A percentile compares a stretch with the other conserved stretches of the same genome.
These are phyloP conservation scores for Xylaria sp. DNA, from an alignment of 2,329 filamentous ascomycete genomes.

Conservation along the genomic window DNA sequence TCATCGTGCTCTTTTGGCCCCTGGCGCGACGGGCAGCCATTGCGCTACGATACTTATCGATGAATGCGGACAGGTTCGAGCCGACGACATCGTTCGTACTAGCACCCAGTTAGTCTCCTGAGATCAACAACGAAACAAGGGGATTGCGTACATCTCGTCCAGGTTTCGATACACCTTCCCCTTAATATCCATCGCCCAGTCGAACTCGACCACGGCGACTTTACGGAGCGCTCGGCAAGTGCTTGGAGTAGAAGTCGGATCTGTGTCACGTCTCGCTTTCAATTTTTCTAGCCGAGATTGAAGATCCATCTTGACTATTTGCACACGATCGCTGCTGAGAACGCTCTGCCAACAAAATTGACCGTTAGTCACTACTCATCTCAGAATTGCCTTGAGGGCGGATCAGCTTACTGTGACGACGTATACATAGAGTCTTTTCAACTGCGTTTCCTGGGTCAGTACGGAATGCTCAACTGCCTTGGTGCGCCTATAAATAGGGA, in stretches of 20 bases:
- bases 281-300: not conserved
- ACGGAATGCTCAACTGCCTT: not conserved
- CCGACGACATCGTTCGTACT: not conserved
- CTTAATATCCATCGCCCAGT: not conserved
- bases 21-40: not conserved
- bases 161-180: not conserved
- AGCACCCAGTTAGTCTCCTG: not conserved
- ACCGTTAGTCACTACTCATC: not conserved
- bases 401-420: not conserved
- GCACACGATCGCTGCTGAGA: not conserved
- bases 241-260: not conserved
- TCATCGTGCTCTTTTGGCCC: not conserved
- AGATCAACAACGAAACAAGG: not conserved
- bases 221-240: not conserved
- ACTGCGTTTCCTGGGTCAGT: not conserved
- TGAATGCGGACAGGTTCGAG: not conserved
- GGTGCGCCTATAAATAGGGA: not conserved
- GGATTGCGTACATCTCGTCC: not conserved
- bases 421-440: not conserved
- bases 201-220: not conserved
- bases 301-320: not conserved
- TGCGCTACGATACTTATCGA: not conserved
- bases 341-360: not conserved
- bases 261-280: not conserved
- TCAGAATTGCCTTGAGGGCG: not conserved